Conservation (phyloP, 139 green algal genomes). For the Coelastrella sp. region DNA sequence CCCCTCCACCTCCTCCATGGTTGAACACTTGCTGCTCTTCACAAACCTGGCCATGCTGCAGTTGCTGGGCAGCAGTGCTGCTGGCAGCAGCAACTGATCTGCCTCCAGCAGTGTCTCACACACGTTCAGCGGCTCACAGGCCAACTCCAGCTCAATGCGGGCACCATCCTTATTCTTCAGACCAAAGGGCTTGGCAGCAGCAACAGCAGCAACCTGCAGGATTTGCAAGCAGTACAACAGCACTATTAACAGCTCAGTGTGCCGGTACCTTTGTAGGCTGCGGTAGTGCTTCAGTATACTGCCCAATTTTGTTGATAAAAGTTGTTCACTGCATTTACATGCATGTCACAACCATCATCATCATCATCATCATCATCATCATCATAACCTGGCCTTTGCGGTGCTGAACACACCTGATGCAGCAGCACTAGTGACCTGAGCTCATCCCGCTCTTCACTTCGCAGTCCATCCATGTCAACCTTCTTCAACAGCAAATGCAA, state of each 20-base stretch:
- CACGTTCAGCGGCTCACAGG: constrained; percentile 2
- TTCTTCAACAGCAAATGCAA: not conserved
- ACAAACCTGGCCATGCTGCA: constrained; percentile 10
- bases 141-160: not conserved
- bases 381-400: not conserved
- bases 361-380: not conserved
- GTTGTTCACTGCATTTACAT: not conserved
- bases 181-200: not conserved
- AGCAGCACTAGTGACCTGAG: constrained; percentile 28
- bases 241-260: not conserved
- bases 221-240: not conserved
- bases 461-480: not conserved
- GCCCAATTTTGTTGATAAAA: too few relatives aligned
- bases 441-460: not conserved
- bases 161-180: not conserved
- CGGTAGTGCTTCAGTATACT: not conserved
- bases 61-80: constrained; percentile 7
- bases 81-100: not conserved
- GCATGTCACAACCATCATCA: not conserved
- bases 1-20: not conserved
- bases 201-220: not conserved
- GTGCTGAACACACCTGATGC: not conserved
- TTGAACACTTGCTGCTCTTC: not conserved
- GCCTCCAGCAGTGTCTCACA: not conserved
- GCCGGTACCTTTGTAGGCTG: not conserved